A percentile compares a stretch with the other conserved stretches of the same genome.
Evolutionary conservation across 495 filamentous ascomycete genomes (phyloP).

Genomic region (Monascus purpureus): DNA sequence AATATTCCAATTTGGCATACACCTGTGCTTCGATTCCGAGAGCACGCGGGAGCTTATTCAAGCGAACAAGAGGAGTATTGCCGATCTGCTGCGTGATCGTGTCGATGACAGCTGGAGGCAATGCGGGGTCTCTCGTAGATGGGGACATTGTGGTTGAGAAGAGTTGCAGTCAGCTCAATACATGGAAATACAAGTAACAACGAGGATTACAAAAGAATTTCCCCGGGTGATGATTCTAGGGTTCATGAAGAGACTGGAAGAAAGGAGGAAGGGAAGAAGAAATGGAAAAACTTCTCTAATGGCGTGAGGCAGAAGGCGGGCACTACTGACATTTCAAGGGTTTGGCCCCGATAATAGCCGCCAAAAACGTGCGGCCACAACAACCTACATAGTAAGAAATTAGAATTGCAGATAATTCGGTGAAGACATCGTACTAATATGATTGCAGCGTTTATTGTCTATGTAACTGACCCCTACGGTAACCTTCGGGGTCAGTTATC

Average conservation of each 20-base stretch:
- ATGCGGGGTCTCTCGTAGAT: conserved; percentile 24
- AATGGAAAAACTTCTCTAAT: too few relatives aligned
- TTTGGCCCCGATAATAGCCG: too few relatives aligned
- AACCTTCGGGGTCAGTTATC: too few relatives aligned
- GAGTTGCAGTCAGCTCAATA: neutral
- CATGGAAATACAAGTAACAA: neutral
- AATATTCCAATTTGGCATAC: conserved; percentile 90
- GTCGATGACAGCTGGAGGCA: conserved; percentile 45
- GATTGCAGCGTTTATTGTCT: too few relatives aligned
- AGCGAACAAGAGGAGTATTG: conserved; percentile 82
- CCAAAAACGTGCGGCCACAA: too few relatives aligned
- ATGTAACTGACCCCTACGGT: too few relatives aligned
- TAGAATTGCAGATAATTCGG: too few relatives aligned
- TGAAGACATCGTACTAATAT: too few relatives aligned
- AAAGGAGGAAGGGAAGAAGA: neutral
- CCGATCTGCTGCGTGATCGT: conserved; percentile 63
- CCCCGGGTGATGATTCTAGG: too few relatives aligned
- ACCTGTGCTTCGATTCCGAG: conserved; percentile 79
- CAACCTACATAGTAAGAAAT: too few relatives aligned
- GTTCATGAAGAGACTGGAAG: neutral
- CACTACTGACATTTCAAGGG: too few relatives aligned
- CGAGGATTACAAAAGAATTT: neutral
- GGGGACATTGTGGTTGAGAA: conserved; percentile 32
- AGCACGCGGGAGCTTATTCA: conserved; percentile 84
- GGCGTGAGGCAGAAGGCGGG: too few relatives aligned